Conservation (phyloP, 208 protist species). For the Phytomonas sp. region DNA sequence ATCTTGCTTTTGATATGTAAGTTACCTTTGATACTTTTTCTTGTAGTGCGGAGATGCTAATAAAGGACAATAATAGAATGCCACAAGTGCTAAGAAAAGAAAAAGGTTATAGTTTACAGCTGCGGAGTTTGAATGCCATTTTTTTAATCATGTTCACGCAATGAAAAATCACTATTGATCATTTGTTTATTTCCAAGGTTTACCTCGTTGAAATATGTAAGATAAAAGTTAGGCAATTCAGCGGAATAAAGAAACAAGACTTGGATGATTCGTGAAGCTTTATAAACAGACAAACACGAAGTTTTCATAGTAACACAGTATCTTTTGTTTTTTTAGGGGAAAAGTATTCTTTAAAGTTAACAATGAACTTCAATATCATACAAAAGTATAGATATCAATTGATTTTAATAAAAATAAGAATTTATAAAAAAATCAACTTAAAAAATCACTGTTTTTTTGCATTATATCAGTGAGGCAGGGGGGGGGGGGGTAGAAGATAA, state of each 20-base stretch:
- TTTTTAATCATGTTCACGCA: not conserved
- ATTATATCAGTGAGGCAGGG: not conserved
- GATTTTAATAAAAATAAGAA: not conserved
- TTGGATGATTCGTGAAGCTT: not conserved
- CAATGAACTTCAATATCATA: not conserved
- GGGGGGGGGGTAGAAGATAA: not conserved
- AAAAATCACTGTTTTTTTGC: not conserved
- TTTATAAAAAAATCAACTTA: not conserved
- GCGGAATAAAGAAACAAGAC: not conserved
- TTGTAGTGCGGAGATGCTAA: not conserved
- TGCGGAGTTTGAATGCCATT: not conserved
- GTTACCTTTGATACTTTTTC: not conserved
- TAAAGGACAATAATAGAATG: slow-evolving; percentile 8
- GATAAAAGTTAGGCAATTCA: not conserved
- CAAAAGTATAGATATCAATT: not conserved
- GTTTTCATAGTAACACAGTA: not conserved
- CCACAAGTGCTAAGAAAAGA: slow-evolving; percentile 2
- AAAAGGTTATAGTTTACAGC: slow-evolving; percentile 8
- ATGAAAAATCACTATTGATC: not conserved
- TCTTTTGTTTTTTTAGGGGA: not conserved
- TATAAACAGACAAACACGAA: not conserved
- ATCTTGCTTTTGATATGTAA: not conserved
- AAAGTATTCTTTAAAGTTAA: not conserved
- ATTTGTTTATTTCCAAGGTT: not conserved
- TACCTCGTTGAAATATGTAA: not conserved